Evolutionary conservation across 805 yeast genomes (phyloP), one percentile per base, ranked within the genome.

Genomic region (Lipomyces mesembrius): DNA sequence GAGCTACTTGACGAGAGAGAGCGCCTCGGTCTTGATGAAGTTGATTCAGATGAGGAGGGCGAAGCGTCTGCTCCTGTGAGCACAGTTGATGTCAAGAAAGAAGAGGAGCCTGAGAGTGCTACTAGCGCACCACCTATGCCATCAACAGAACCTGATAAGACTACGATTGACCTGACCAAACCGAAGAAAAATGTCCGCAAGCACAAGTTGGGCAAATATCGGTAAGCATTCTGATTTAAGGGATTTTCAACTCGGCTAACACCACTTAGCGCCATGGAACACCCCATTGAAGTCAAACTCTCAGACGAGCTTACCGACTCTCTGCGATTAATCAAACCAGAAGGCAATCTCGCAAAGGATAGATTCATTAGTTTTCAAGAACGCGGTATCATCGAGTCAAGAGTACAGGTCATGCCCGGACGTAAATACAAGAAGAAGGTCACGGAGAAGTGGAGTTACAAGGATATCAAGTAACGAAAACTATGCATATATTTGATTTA

Each of bases 381-480:
- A 69, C 83, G 88, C 37, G 99, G 99, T 72, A 85, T 88, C 75
- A 83, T 95, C 64, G 99, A 94, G 78, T 83, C 97, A 5, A 86
- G 98, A 79, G 84, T 88, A 49, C 91, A 89, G 12, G 87, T 85
- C 65, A 83, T 82, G 71, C 86, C 85, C 77, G 85, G 82, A 77
- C 85, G 89, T 76, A 88, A 85, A 76, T 89, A 88, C 75, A 83
- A 87, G 72, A 88, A 84, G 66, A 91, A 89, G 82, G 79, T 89
- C 69, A 90, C 96, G 37, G 97, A 94, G 78, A 94, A 93, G 80
- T 92, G 96, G 96, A 85, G 93, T 43, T 91, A 90, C 80, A 94
- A 94, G 81, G 96, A 94, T 79, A 63, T 68, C 59, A 68, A 68
- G 49, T 68, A 65, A 37, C 43, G 12, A 25, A 25, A 25, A 1